Conservation (phyloP, 805 yeast genomes). For the Novakomyces olei region DNA sequence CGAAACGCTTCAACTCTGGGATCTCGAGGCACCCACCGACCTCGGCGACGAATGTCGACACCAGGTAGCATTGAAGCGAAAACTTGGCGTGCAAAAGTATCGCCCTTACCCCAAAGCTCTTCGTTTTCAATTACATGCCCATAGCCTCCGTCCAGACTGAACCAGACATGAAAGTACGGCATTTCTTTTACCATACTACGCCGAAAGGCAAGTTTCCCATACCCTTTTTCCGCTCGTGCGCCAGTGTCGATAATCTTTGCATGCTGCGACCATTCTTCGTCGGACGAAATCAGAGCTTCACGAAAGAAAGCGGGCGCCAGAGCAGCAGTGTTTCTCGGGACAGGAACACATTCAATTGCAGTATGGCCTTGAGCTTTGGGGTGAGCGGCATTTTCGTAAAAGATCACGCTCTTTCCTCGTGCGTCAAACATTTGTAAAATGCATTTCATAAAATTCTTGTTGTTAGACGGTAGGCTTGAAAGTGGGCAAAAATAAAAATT, state of each 20-base stretch:
- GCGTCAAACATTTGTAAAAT: conserved; percentile 21
- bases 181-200: conserved; percentile 9
- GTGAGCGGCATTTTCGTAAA: conserved; percentile 24
- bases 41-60: conserved; percentile 16
- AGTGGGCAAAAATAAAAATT: too few species aligned
- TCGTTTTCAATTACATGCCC: conserved; percentile 29
- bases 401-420: conserved; percentile 19
- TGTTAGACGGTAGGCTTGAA: too few species aligned
- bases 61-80: conserved; percentile 26
- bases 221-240: conserved; percentile 11
- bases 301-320: conserved; percentile 22
- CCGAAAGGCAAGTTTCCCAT: conserved; percentile 12
- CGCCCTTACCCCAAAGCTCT: conserved; percentile 25
- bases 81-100: conserved; percentile 24
- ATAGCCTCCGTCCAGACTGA: conserved; percentile 24
- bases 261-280: conserved; percentile 21
- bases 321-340: conserved; percentile 16
- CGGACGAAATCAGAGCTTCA: conserved; percentile 19
- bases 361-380: conserved; percentile 18
- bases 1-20: neutral
- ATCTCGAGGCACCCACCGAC: conserved; percentile 13
- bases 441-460: conserved; percentile 23
- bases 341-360: conserved; percentile 23
- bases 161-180: conserved; percentile 30
- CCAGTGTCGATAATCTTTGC: conserved; percentile 21